These are phyloP conservation scores for Taphrina pruni DNA, from an alignment of 1,139 yeast species.

Conservation along the genomic window DNA sequence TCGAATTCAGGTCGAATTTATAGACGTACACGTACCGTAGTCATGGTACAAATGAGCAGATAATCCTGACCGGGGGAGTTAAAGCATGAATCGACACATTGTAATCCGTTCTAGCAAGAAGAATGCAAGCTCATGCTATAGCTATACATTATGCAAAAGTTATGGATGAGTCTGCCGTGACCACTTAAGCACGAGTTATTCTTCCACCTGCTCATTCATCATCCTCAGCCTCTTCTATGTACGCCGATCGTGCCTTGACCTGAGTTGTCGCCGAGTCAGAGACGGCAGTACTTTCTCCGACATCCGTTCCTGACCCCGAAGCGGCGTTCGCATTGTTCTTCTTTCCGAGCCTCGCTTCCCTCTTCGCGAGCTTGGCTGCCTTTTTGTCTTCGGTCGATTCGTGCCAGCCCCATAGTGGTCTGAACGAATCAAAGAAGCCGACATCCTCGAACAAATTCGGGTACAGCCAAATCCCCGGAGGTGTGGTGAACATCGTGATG, in stretches of 20 bases:
- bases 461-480: conserved; percentile 88
- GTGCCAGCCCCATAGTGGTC: conserved; percentile 88
- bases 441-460: conserved; percentile 96
- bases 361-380: conserved; percentile 30
- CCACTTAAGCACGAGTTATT: neutral
- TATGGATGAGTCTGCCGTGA: neutral
- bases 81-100: neutral
- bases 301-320: conserved; percentile 1
- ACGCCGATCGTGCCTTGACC: conserved; percentile 26
- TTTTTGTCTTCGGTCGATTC: conserved; percentile 48
- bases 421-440: conserved; percentile 89
- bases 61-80: no score
- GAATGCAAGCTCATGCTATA: neutral
- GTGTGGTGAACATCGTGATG: conserved; percentile 63
- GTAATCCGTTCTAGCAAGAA: neutral
- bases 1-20: no score
- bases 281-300: conserved; percentile 13
- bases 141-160: conserved; percentile 5
- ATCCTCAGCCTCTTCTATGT: conserved; percentile 41
- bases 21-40: no score
- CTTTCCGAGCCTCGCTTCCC: conserved; percentile 26
- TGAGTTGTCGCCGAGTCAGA: neutral
- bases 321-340: conserved; percentile 5
- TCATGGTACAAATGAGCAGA: no score
- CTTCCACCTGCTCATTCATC: neutral